These are phyloP conservation scores for Malus asiatica DNA, from an alignment of 306 rosid genomes.

Conservation along the genomic window DNA sequence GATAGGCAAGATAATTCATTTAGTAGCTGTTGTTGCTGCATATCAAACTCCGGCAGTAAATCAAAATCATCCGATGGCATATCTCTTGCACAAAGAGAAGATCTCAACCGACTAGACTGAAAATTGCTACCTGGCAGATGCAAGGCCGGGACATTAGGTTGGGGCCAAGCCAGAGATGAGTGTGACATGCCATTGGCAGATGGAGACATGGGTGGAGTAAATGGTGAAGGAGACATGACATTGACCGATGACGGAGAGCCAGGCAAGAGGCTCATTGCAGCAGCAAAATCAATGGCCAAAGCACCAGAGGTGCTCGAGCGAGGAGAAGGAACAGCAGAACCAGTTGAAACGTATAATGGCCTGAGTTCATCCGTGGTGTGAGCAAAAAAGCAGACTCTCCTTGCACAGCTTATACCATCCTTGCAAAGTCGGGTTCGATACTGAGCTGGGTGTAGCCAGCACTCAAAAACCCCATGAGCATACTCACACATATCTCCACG, in stretches of 20 bases:
- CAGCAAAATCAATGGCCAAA: conserved; percentile 78
- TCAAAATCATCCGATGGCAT: conserved; percentile 61
- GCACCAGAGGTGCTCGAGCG: conserved; percentile 65
- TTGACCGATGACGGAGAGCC: conserved; percentile 83
- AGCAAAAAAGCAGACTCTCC: conserved; percentile 93
- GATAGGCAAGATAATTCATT: conserved; percentile 64
- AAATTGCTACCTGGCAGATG: conserved; percentile 86
- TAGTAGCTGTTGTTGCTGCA: conserved; percentile 72
- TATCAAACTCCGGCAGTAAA: conserved; percentile 56
- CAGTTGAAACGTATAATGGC: conserved; percentile 82
- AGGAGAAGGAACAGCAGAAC: conserved; percentile 92
- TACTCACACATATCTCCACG: conserved; percentile 96
- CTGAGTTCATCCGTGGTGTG: conserved; percentile 83
- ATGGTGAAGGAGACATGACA: conserved; percentile 78
- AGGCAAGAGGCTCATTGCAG: conserved; percentile 85
- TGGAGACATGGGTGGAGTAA: conserved; percentile 90
- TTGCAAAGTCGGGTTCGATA: conserved; percentile 89
- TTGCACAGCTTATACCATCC: conserved; percentile 72
- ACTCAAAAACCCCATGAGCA: conserved; percentile 94
- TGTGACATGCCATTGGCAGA: conserved; percentile 78
- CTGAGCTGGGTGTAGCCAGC: conserved; percentile 96
- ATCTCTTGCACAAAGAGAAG: conserved; percentile 82
- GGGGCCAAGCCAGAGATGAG: conserved; percentile 68
- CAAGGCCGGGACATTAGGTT: conserved; percentile 83
- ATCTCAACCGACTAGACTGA: conserved; percentile 85